phyloP scores from a whole-genome alignment of 768 basidiomycete species.

The Paxillus involutus region DNA sequence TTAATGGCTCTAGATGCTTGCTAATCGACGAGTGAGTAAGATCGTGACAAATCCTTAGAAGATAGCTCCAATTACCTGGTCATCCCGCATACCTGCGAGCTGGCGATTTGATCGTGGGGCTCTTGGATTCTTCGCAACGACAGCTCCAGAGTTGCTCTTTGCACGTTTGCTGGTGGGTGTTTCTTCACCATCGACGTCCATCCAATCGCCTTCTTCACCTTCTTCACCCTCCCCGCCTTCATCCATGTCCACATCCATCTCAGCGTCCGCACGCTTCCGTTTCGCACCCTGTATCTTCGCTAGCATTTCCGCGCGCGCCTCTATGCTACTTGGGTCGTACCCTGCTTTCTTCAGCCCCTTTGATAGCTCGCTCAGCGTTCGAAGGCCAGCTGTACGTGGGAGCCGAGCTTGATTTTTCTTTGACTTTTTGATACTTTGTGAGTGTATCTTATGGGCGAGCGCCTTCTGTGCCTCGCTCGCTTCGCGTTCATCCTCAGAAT shows the following conservation, averaged over 20 bases:
- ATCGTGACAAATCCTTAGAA: constrained; percentile 2
- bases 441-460: constrained; percentile 65
- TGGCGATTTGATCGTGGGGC: constrained; percentile 72
- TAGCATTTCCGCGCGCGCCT: constrained; percentile 84
- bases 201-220: constrained; percentile 46
- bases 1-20: constrained; percentile 80
- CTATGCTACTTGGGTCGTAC: constrained; percentile 81
- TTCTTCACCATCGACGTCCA: constrained; percentile 55
- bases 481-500: constrained; percentile 81
- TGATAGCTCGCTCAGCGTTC: constrained; percentile 73
- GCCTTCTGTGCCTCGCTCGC: constrained; percentile 58
- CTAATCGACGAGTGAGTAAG: constrained; percentile 34
- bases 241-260: constrained; percentile 62
- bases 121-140: constrained; percentile 48
- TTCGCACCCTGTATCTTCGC: constrained; percentile 72
- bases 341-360: constrained; percentile 84
- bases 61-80: constrained; percentile 48
- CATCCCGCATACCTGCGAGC: constrained; percentile 76
- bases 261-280: constrained; percentile 56
- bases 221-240: constrained; percentile 35
- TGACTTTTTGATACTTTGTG: constrained; percentile 81
- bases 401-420: constrained; percentile 82
- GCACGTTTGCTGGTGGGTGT: constrained; percentile 54
- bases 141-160: constrained; percentile 62
- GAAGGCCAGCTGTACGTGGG: constrained; percentile 70